phyloP scores from a whole-genome alignment of 352 stramenopile genomes.

The Phytophthora pseudosyringae region DNA sequence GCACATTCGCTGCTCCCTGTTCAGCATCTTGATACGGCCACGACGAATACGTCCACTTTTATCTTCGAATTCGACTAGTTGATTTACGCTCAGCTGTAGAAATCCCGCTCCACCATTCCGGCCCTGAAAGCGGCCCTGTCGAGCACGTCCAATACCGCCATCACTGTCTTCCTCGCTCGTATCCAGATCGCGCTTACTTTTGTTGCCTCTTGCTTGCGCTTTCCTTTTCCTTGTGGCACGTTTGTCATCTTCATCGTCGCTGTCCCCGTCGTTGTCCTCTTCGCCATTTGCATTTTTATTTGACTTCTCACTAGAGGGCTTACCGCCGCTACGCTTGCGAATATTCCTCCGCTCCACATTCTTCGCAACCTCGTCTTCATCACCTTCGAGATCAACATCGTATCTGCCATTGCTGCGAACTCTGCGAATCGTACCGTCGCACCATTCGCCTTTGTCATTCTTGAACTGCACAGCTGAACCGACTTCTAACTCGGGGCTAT shows the following conservation, averaged over 20 bases:
- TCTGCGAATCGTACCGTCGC: constrained; percentile 36
- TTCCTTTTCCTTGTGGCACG: constrained; percentile 37
- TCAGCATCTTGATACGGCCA: constrained; percentile 53
- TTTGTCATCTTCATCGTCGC: constrained; percentile 22
- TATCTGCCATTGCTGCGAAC: constrained; percentile 54
- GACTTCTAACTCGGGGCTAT: constrained; percentile 16
- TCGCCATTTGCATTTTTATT: constrained; percentile 14
- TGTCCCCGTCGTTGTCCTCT: constrained; percentile 30
- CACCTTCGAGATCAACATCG: constrained; percentile 54
- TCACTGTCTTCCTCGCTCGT: constrained; percentile 49
- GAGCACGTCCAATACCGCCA: background rate
- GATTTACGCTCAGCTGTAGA: constrained; percentile 44
- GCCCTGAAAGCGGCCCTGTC: constrained; percentile 15
- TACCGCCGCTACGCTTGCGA: constrained; percentile 21
- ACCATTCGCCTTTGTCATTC: constrained; percentile 45
- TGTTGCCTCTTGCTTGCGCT: constrained; percentile 38
- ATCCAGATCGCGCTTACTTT: constrained; percentile 34
- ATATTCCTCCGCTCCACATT: constrained; percentile 38
- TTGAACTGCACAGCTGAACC: constrained; percentile 49
- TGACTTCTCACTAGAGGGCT: constrained; percentile 17
- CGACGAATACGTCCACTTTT: constrained; percentile 50
- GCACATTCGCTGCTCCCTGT: constrained; percentile 49
- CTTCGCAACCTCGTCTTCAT: constrained; percentile 40
- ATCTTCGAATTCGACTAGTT: constrained; percentile 64
- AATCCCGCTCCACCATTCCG: constrained; percentile 24